A percentile compares a stretch with the other conserved stretches of the same genome.
phyloP scores from a whole-genome alignment of 495 filamentous ascomycete genomes.

The Tuber brumale region DNA sequence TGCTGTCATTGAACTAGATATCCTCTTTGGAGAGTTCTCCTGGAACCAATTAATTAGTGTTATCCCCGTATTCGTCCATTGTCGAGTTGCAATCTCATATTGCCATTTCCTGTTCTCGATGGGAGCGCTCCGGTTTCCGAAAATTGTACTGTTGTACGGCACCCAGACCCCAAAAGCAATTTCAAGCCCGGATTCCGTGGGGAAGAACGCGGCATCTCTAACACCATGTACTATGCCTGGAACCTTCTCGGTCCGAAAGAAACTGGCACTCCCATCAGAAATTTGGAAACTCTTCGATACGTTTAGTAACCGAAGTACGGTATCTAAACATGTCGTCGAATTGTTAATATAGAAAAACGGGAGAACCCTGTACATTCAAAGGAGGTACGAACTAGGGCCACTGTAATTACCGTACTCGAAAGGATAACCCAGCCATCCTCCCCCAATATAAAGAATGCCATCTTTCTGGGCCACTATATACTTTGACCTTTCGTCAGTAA shows the following conservation, averaged over 20 bases:
- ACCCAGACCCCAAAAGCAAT: too few relatives aligned
- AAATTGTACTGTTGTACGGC: too few relatives aligned
- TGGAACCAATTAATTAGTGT: too few relatives aligned
- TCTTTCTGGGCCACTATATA: conserved; percentile 2
- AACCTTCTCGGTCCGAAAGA: neutral
- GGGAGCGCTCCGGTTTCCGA: too few relatives aligned
- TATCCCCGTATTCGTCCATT: too few relatives aligned
- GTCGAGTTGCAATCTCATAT: too few relatives aligned
- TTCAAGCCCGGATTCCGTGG: too few relatives aligned
- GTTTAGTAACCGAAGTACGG: conserved; percentile 3
- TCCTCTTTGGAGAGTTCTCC: too few relatives aligned
- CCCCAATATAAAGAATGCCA: conserved; percentile 3
- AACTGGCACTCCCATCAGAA: neutral
- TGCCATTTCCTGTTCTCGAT: too few relatives aligned
- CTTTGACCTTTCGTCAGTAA: neutral
- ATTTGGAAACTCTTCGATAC: neutral
- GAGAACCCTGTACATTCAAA: neutral
- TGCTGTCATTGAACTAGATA: too few relatives aligned
- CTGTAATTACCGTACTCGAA: neutral
- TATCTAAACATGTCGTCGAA: neutral
- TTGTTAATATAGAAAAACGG: neutral
- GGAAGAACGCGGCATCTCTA: conserved; percentile 4
- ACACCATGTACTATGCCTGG: neutral
- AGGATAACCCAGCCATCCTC: neutral
- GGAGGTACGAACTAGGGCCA: too few relatives aligned